A percentile compares a stretch with the other conserved stretches of the same genome.
phyloP scores from a whole-genome alignment of 148 eudicot species.

The Rhododendron griersonianum region DNA sequence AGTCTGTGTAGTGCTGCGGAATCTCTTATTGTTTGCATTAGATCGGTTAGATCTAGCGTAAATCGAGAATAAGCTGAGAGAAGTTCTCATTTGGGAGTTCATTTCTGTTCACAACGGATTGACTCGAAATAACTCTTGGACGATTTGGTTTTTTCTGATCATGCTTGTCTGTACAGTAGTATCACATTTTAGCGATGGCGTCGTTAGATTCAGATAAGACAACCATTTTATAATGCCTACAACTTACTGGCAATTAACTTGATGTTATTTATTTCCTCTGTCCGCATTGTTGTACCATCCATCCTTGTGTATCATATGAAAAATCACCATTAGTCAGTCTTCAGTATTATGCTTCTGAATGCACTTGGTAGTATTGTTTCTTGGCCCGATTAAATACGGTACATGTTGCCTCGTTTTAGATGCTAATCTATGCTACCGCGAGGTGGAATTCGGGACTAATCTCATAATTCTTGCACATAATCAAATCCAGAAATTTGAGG shows the following conservation, averaged over 20 bases:
- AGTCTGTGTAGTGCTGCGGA: conserved; percentile 41
- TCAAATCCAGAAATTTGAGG: neutral
- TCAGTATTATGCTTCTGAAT: neutral
- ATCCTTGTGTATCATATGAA: neutral
- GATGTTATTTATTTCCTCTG: neutral
- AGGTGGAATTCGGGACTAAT: neutral
- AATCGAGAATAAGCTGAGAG: neutral
- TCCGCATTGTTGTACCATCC: neutral
- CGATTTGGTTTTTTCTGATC: neutral
- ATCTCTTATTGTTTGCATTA: conserved; percentile 44
- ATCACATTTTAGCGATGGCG: neutral
- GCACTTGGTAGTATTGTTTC: neutral
- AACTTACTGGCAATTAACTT: neutral
- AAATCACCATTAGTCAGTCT: neutral
- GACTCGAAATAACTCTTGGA: neutral
- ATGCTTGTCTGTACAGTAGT: neutral
- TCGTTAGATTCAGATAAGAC: neutral
- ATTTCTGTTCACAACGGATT: neutral
- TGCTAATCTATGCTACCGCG: neutral
- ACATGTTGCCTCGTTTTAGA: neutral
- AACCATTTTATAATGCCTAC: neutral
- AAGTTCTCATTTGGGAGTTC: neutral
- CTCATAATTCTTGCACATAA: neutral
- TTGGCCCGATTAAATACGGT: neutral
- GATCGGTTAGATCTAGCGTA: conserved; percentile 20